Evolutionary conservation across 768 basidiomycete genomes (phyloP).

Genomic region (Serendipita sp.): DNA sequence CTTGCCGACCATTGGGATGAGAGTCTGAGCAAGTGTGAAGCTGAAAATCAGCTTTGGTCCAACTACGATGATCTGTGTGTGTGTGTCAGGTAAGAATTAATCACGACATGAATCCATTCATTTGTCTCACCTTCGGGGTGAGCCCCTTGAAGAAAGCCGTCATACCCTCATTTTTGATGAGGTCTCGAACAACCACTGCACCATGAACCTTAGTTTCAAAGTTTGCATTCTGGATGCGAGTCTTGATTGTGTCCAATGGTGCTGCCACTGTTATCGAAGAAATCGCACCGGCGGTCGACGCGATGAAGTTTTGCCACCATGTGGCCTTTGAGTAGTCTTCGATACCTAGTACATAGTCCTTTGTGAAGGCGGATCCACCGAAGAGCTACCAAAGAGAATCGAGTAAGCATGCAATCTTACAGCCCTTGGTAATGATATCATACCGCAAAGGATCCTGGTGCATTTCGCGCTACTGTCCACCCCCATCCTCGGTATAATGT

Average conservation of each 20-base stretch:
- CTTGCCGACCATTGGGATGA: slow-evolving; percentile 83
- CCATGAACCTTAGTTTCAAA: slow-evolving; percentile 78
- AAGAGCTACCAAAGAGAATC: slow-evolving; percentile 52
- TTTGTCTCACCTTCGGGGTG: slow-evolving; percentile 66
- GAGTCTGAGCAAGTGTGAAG: slow-evolving; percentile 88
- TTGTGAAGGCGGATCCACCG: slow-evolving; percentile 86
- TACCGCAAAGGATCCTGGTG: slow-evolving; percentile 88
- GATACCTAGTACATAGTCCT: slow-evolving; percentile 82
- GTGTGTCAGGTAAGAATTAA: no score
- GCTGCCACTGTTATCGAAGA: slow-evolving; percentile 93
- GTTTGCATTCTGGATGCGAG: slow-evolving; percentile 96
- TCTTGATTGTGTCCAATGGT: slow-evolving; percentile 91
- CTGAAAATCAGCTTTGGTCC: slow-evolving; percentile 97
- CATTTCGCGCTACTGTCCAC: slow-evolving; percentile 97
- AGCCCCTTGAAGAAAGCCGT: slow-evolving; percentile 89
- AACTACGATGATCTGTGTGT: slow-evolving; percentile 68
- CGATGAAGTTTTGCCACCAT: slow-evolving; percentile 93
- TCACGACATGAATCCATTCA: not conserved
- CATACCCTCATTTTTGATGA: slow-evolving; percentile 72
- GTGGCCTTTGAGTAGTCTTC: slow-evolving; percentile 88
- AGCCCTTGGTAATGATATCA: slow-evolving; percentile 17
- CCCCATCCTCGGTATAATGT: slow-evolving; percentile 95
- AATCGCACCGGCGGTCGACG: slow-evolving; percentile 84
- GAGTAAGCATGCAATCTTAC: not conserved
- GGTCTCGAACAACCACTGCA: slow-evolving; percentile 62